Evolutionary conservation across 371 early-diverging fungal species (phyloP), one percentile per base, ranked within the genome.

Genomic region (Zopfochytrium polystomum): DNA sequence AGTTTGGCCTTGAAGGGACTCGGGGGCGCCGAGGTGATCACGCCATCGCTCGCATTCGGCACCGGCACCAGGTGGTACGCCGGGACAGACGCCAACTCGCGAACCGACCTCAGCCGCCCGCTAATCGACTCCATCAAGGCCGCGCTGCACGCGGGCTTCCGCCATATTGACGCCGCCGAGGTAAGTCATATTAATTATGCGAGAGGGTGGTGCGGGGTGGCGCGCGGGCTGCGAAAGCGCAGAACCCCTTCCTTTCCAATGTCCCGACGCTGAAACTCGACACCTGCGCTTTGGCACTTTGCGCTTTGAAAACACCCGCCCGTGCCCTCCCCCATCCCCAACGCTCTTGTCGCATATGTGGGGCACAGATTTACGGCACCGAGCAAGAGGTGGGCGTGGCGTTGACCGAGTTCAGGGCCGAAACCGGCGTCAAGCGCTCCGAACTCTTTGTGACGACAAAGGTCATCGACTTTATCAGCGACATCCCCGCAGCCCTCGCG

Each of bases 81-180:
- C 1, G 49, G 58, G 15, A 26, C 35, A 33, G 48, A 35, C 26
- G 30, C 33, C 49, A 20, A 2, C 25, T 6, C 18, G 6, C 13
- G 22, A 15, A 22, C 25, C 20, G 58, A 52, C 23, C 9, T 63
- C 29, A 60, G 52, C 60, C 47, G 25, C 34, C 60, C 53, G 29
- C 57, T 62, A 0, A 60, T 68, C n/a, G 55, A 54, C 2, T 31
- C 52, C 31, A 55, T 68, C 49, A 11, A 57, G 9, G 33, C 31
- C 2, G 68, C 68, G 13, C 49, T 68, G 52, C 49, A 47, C 15
- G 35, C 33, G 15, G 68, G 68, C 9, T 51, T 68, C 56, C 49
- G 60, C 9, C 68, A 68, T 63, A 63, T 68, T 52, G 68, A 68
- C 43, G 60, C 63, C 15, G 68, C 68, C 13, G 68, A 68, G 55